A percentile compares a stretch with the other conserved stretches of the same genome.
Evolutionary conservation across 768 basidiomycete species (phyloP).

Genomic region (Xerocomellus amylosporus): DNA sequence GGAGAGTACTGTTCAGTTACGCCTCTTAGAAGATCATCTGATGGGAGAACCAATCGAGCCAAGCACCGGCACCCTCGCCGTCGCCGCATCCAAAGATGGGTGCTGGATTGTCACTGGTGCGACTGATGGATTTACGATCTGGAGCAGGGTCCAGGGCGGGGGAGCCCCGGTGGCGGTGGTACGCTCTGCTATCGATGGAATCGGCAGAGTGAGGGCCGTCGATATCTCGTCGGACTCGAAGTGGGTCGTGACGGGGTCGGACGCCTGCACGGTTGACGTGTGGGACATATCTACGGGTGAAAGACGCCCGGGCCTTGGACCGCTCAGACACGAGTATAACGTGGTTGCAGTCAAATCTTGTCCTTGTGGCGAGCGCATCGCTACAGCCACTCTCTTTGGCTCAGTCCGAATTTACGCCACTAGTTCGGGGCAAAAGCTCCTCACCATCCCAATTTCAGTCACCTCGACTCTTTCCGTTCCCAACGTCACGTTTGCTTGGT

Average conservation of each 20-base stretch:
- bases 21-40: not conserved
- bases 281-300: constrained; percentile 17
- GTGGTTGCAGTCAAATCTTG: constrained; percentile 20
- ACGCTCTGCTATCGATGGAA: constrained; percentile 1
- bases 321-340: constrained; percentile 17
- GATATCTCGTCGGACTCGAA: constrained; percentile 20
- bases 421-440: constrained; percentile 9
- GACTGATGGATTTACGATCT: constrained; percentile 11
- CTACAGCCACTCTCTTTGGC: constrained; percentile 20
- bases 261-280: constrained; percentile 8
- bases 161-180: not conserved
- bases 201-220: constrained; percentile 12
- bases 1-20: constrained; percentile 8
- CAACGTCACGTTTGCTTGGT: constrained; percentile 13
- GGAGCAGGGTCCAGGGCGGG: not conserved
- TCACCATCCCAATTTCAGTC: constrained; percentile 16
- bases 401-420: constrained; percentile 14
- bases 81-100: constrained; percentile 14
- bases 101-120: constrained; percentile 6
- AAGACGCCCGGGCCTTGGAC: not conserved
- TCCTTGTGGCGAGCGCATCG: constrained; percentile 17
- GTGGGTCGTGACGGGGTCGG: constrained; percentile 19
- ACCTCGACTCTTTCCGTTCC: not conserved
- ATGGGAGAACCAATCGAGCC: constrained; percentile 13
- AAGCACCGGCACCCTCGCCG: not conserved